These are phyloP conservation scores for Leptodontidium sp. DNA, from an alignment of 2,329 filamentous ascomycete genomes.

Conservation along the genomic window DNA sequence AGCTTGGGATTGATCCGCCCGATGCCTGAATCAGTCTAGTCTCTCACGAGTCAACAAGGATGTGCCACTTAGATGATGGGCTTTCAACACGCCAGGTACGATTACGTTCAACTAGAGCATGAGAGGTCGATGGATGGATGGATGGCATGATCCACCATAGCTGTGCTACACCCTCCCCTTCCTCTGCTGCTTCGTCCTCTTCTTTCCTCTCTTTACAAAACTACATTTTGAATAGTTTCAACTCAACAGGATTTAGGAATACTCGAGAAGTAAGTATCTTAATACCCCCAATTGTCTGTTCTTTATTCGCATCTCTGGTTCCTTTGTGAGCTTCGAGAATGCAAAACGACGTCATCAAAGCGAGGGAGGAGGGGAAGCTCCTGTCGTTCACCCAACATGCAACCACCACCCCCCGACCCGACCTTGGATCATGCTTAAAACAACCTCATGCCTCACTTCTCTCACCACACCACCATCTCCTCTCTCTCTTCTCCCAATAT, in stretches of 20 bases:
- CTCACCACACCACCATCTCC: not conserved
- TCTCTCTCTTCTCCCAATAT: slow-evolving; percentile 5
- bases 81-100: not conserved
- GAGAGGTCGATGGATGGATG: not conserved
- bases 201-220: no score
- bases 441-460: slow-evolving; percentile 16
- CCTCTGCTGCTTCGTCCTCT: no score
- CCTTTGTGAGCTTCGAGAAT: not conserved
- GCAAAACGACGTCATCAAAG: slow-evolving; percentile 19
- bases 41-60: not conserved
- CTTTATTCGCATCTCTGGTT: not conserved
- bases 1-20: no score
- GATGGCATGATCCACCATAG: slow-evolving; percentile 11
- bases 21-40: no score
- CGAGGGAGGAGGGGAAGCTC: slow-evolving; percentile 3
- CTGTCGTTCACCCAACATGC: slow-evolving; percentile 9
- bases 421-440: slow-evolving; percentile 13
- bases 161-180: not conserved
- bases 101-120: not conserved
- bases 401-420: not conserved
- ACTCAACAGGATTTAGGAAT: no score
- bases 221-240: not conserved
- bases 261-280: not conserved
- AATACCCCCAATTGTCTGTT: not conserved
- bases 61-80: not conserved